Percentiles rank a stretch among this genome's conserved stretches.
phyloP scores from a whole-genome alignment of 1,284 basidiomycete species.

The Marasmius sp. region DNA sequence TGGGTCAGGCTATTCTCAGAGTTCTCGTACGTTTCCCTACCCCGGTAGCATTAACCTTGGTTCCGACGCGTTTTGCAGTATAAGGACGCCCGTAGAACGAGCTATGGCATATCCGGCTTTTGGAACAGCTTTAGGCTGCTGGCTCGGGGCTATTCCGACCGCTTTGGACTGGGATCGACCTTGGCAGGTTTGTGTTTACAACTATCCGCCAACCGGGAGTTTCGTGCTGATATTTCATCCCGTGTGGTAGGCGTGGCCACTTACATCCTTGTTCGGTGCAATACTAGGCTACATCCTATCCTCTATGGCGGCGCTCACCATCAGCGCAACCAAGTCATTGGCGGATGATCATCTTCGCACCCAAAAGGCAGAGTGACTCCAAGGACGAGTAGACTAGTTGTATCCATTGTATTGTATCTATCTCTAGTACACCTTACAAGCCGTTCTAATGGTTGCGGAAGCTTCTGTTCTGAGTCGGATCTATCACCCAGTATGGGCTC shows the following conservation, averaged over 20 bases:
- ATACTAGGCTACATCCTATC: constrained; percentile 68
- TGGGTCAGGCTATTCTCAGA: constrained; percentile 83
- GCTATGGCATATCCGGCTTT: constrained; percentile 78
- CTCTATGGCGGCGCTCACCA: constrained; percentile 54
- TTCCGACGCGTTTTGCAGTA: constrained; percentile 37
- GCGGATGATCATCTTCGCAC: constrained; percentile 34
- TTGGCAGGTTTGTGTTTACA: constrained; percentile 75
- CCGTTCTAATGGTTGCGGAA: too few relatives aligned
- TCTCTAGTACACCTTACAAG: background rate
- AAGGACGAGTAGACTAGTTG: constrained; percentile 4
- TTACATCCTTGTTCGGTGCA: constrained; percentile 70
- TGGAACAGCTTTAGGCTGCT: constrained; percentile 74
- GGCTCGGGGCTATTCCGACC: constrained; percentile 80
- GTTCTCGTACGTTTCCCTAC: constrained; percentile 58
- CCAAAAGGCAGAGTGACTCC: constrained; percentile 16
- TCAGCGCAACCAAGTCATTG: constrained; percentile 44
- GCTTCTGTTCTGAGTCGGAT: background rate
- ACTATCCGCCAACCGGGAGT: background rate
- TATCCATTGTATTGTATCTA: background rate
- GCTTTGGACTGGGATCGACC: constrained; percentile 94
- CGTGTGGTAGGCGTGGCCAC: constrained; percentile 67
- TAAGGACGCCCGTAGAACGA: constrained; percentile 68
- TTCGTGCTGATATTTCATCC: too few relatives aligned
- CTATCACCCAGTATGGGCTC: background rate
- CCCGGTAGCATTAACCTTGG: background rate